These are phyloP conservation scores for Sedum album DNA, from an alignment of 164 flowering plant genomes.

Conservation along the genomic window DNA sequence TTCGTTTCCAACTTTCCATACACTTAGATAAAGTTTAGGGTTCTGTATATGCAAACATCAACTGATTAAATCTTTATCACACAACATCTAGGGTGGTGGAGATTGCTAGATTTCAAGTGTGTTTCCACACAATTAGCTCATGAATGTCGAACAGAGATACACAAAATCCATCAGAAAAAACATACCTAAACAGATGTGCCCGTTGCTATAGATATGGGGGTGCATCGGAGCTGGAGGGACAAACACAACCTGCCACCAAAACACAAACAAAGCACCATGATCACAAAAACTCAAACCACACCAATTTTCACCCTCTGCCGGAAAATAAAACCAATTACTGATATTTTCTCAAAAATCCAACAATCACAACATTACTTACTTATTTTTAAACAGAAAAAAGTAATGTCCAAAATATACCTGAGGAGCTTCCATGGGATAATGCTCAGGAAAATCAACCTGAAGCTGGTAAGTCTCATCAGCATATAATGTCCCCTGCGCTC, in stretches of 20 bases:
- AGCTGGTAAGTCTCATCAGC: constrained; percentile 68
- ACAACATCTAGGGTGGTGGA: neutral
- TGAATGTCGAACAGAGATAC: neutral
- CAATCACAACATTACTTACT: neutral
- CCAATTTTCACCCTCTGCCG: neutral
- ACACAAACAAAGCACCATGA: neutral
- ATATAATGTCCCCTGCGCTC: constrained; percentile 80
- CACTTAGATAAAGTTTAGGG: too few species aligned
- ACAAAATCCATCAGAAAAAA: neutral
- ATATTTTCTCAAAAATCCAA: neutral
- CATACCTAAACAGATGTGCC: constrained; percentile 91
- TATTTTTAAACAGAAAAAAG: neutral
- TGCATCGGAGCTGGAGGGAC: constrained; percentile 80
- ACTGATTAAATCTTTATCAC: neutral
- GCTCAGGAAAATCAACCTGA: constrained; percentile 90
- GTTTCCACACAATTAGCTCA: neutral
- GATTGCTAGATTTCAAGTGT: neutral
- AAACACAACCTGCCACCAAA: constrained; percentile 67
- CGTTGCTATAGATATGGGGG: constrained; percentile 94
- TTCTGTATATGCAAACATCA: neutral
- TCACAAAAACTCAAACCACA: neutral
- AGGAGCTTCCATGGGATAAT: constrained; percentile 96
- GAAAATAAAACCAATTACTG: neutral
- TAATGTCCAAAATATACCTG: constrained; percentile 36
- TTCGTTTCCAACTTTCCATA: too few species aligned